These are phyloP conservation scores for Aspergillus clavatus DNA, from an alignment of 2,329 filamentous ascomycete species.

Conservation along the genomic window DNA sequence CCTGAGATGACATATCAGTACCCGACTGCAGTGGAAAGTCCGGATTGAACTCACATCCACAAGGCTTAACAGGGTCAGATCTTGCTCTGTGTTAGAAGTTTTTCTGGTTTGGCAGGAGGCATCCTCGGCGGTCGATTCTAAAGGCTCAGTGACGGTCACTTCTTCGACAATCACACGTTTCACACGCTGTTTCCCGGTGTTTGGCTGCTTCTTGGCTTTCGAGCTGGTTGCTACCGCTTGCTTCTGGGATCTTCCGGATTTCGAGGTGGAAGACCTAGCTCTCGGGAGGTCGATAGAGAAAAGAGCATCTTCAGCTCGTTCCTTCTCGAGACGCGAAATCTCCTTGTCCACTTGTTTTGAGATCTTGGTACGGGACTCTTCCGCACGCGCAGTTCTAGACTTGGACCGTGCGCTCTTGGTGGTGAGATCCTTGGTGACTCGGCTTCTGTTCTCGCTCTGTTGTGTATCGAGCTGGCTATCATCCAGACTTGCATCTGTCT, in stretches of 20 bases:
- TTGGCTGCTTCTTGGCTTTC: slow-evolving; percentile 29
- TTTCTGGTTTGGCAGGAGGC: slow-evolving; percentile 25
- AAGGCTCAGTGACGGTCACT: slow-evolving; percentile 26
- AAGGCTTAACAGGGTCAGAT: slow-evolving; percentile 53
- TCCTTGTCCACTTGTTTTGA: slow-evolving; percentile 35
- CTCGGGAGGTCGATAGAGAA: slow-evolving; percentile 34
- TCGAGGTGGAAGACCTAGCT: slow-evolving; percentile 17
- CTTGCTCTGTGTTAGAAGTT: slow-evolving; percentile 25
- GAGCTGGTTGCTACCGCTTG: slow-evolving; percentile 15
- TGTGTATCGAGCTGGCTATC: slow-evolving; percentile 32
- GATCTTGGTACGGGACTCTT: slow-evolving; percentile 28
- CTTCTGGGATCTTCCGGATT: slow-evolving; percentile 16
- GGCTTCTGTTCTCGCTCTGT: slow-evolving; percentile 24
- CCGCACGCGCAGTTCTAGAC: slow-evolving; percentile 20
- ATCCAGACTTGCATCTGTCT: slow-evolving; percentile 22
- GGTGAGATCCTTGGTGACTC: slow-evolving; percentile 27
- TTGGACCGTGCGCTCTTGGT: slow-evolving; percentile 27
- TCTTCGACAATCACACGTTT: slow-evolving; percentile 37
- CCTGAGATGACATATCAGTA: slow-evolving; percentile 16
- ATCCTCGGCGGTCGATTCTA: slow-evolving; percentile 23
- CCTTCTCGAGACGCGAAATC: slow-evolving; percentile 32
- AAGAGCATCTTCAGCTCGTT: slow-evolving; percentile 36
- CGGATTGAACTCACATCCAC: slow-evolving; percentile 44
- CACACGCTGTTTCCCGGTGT: slow-evolving; percentile 36
- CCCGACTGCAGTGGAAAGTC: not conserved